Base-by-base conservation (phyloP, 768 basidiomycete genomes). In the Boletus sensibilis region DNA sequence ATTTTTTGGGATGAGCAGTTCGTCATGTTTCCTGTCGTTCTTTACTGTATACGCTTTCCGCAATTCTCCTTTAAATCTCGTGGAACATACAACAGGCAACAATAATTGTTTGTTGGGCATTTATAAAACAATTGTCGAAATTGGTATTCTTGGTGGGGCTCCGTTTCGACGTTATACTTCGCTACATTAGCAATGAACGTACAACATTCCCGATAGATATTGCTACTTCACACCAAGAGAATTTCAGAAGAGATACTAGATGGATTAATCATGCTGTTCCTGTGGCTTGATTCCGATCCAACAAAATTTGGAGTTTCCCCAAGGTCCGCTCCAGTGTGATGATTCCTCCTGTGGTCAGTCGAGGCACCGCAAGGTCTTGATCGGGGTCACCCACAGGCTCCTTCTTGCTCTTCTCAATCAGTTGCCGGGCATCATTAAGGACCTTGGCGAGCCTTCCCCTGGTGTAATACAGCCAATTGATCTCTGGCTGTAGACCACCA, bases 321-420 rank as follows among this genome's bases (percentile, higher is more conserved):
- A 94, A 75, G 58, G 85, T 91, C 75, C 90, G 82, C 71, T 88
- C 84, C 35, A 94, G 75, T 13, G 84, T 82, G 62, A 94, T 84
- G 54, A 89, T 86, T 2, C 90, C 88, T 43, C 92, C 92, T n/a
- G 81, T 73, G 1, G 87, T 88, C 63, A 93, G 70, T 57, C 86
- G 79, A n/a, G 90, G 87, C 12, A 94, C 83, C 0, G 91, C 88
- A 21, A 68, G 67, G 38, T 81, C 82, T 20, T 64, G 67, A 46
- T 77, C 70, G 31, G 56, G 57, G 12, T 56, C 60, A 18, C 46
- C 64, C 44, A 27, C 70, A 51, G 50, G 53, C 42, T 68, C 74
- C 14, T 63, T 60, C 60, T 76, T 83, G 73, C 90, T 92, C 75
- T 86, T 86, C 61, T 82, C 79, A 58, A 94, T 82, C 38, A 96